These are phyloP conservation scores for Boletus eberwhitei DNA, from an alignment of 768 basidiomycete genomes.

Conservation along the genomic window DNA sequence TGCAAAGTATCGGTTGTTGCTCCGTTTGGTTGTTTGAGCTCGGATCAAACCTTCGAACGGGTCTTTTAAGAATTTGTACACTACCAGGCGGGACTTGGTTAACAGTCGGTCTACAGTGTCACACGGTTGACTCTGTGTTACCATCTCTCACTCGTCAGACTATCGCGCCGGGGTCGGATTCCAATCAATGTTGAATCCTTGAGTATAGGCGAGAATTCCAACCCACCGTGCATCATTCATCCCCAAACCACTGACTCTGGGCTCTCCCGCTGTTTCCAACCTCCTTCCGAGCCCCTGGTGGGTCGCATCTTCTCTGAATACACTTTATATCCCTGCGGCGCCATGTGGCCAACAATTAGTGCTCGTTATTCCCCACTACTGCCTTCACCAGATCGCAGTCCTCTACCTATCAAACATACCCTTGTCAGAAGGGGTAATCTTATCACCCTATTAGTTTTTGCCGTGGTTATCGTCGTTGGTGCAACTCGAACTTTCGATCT, in stretches of 20 bases:
- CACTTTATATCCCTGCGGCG: neutral
- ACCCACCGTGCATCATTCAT: neutral
- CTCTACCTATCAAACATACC: slow-evolving; percentile 4
- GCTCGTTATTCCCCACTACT: slow-evolving; percentile 12
- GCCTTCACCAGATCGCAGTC: slow-evolving; percentile 2
- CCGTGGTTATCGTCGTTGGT: slow-evolving; percentile 7
- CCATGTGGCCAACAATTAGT: slow-evolving; percentile 16
- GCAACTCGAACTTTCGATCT: slow-evolving; percentile 11
- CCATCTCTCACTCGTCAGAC: too few species aligned
- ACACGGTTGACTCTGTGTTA: too few species aligned
- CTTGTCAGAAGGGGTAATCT: slow-evolving; percentile 6
- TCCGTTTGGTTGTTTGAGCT: neutral
- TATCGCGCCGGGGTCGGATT: too few species aligned
- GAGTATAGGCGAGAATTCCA: neutral
- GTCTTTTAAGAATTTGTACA: too few species aligned
- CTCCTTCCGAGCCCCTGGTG: slow-evolving; percentile 5
- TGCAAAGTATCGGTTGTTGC: neutral
- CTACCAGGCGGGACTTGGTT: too few species aligned
- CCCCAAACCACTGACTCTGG: neutral
- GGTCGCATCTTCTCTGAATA: neutral
- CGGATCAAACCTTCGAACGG: too few species aligned
- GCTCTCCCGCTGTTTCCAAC: neutral
- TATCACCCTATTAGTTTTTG: neutral
- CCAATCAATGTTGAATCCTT: too few species aligned
- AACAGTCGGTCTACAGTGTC: too few species aligned